Conservation (phyloP, 73 alveolate genomes). For the Stentor roeselii region DNA sequence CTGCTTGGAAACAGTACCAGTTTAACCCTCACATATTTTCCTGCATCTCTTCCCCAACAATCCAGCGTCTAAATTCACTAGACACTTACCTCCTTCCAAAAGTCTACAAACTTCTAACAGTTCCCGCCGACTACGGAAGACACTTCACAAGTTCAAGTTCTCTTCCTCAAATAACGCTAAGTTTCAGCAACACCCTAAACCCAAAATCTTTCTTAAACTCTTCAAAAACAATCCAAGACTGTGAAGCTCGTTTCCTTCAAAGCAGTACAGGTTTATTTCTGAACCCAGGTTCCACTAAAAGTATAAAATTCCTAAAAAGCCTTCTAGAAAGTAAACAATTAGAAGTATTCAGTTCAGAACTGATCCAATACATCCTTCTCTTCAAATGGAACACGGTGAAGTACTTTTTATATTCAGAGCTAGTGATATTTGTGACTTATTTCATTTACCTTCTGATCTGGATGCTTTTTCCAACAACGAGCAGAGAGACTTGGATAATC, state of each 20-base stretch:
- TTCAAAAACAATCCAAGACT: not conserved
- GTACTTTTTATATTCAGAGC: not conserved
- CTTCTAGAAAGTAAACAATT: not conserved
- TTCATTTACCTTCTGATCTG: not conserved
- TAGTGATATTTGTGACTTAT: not conserved
- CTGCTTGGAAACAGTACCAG: not conserved
- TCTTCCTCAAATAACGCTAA: not conserved
- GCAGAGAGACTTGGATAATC: no score
- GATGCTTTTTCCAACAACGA: not conserved
- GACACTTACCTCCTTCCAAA: not conserved
- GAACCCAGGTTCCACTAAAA: not conserved
- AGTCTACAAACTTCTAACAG: not conserved
- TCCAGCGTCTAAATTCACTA: not conserved
- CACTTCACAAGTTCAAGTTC: not conserved
- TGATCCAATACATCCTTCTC: not conserved
- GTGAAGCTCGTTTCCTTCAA: not conserved
- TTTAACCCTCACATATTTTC: not conserved
- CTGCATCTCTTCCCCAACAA: not conserved
- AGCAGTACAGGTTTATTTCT: not conserved
- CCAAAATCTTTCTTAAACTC: not conserved
- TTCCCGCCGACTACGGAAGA: not conserved
- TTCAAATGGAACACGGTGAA: not conserved
- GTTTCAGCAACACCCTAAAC: no score
- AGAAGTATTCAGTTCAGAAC: not conserved
- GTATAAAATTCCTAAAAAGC: not conserved